These are phyloP conservation scores for Trypanosoma caninum DNA, from an alignment of 208 protist genomes.

Conservation along the genomic window DNA sequence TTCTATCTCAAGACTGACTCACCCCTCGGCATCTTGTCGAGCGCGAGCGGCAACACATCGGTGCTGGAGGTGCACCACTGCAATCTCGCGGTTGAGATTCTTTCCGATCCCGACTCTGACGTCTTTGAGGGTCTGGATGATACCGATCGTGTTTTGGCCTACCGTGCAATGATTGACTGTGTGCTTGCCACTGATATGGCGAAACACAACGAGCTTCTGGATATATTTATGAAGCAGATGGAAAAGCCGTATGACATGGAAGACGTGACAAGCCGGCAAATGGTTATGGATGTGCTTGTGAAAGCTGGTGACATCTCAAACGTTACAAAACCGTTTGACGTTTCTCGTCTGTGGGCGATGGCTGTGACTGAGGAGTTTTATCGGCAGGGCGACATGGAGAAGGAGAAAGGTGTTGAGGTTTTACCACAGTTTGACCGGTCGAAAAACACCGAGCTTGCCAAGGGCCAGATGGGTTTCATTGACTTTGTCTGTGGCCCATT, in stretches of 20 bases:
- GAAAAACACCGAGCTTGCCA: constrained; percentile 79
- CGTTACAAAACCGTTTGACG: constrained; percentile 85
- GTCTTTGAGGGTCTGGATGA: constrained; percentile 61
- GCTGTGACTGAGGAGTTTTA: constrained; percentile 89
- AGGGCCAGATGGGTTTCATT: constrained; percentile 86
- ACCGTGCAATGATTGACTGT: constrained; percentile 75
- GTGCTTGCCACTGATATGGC: constrained; percentile 89
- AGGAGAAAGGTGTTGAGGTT: constrained; percentile 80
- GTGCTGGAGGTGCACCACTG: constrained; percentile 89
- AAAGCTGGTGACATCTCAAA: constrained; percentile 86
- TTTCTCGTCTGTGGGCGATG: constrained; percentile 77
- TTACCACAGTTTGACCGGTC: constrained; percentile 86
- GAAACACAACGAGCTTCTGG: constrained; percentile 52
- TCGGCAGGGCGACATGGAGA: constrained; percentile 86
- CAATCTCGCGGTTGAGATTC: constrained; percentile 83
- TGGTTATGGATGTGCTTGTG: constrained; percentile 73
- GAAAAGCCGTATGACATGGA: constrained; percentile 29
- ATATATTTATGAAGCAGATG: constrained; percentile 24
- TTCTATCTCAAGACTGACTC: constrained; percentile 89
- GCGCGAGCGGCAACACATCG: constrained; percentile 73
- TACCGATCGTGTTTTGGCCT: constrained; percentile 42
- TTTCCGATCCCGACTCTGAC: constrained; percentile 66
- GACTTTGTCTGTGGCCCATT: constrained; percentile 82
- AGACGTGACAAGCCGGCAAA: constrained; percentile 26
- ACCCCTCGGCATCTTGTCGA: constrained; percentile 78